Evolutionary conservation across 1,139 yeast genomes (phyloP), one percentile per base, ranked within the genome.

Genomic region (Scheffersomyces quercinus): DNA sequence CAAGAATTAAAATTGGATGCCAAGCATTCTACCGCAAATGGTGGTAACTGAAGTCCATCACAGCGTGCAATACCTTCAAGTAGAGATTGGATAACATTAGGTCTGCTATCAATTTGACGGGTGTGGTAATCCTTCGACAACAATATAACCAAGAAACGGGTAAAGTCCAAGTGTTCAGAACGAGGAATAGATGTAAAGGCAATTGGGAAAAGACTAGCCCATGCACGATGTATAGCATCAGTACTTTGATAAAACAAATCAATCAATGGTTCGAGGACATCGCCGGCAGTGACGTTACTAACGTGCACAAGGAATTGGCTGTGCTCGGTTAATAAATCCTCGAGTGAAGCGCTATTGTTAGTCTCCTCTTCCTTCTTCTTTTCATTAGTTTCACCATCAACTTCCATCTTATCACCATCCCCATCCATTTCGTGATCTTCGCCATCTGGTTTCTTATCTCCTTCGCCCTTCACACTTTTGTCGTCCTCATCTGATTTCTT

Each of bases 71-170:
- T 78, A 36, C 96, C 97, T 52, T 85, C 95, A 39, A 95, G 68
- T 48, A 95, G 67, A 1, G 95, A 84, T 51, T 87, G 90, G 9
- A 95, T 80, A 3, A 90, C 96, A 59, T 95, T 95, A 1, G 96
- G 95, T 45, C 95, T 79, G 48, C 82, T 77, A 49, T 89, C 95
- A 38, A 86, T 82, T 67, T 95, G 99, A 43, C 97, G 81, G 16
- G 85, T 81, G 58, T 91, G 98, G 59, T 88, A 93, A 50, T 93
- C 99, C 57, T 89, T 90, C 0, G 98, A 86, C 37, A 95, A 67
- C 39, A 95, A 70, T 1, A 86, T 79, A 13, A 90, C 89, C 54
- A 93, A 73, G 13, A 88, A 81, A 46, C 95, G 81, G 16, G 91
- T 79, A 60, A 93, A 85, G 40, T 91, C 97, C 46, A 87, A 80